Evolutionary conservation across 177 flowering plant species (phyloP), one percentile per base, ranked within the genome.

Genomic region (Telopea speciosissima): DNA sequence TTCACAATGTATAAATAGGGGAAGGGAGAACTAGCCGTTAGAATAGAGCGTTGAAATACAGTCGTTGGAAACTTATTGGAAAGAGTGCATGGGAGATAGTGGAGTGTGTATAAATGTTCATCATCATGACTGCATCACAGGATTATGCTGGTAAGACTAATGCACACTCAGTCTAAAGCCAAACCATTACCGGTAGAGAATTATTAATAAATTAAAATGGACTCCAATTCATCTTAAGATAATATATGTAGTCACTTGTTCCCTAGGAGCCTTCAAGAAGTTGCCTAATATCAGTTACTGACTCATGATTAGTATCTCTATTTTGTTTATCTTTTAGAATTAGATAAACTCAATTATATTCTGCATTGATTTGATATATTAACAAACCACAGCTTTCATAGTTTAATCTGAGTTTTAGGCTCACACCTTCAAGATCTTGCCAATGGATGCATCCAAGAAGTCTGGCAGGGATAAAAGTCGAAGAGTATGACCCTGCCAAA

Each of bases 401-500:
- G 12, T 52, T 31, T 49, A 17, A 28, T 64, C 19, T 19, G 68
- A 31, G 16, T 45, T 44, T 54, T 52, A 56, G 28, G 65, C n/a
- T 54, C 70, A 62, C 74, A 96, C 99, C 96, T 87, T 91, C 77
- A 96, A 76, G 71, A 96, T 91, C 79, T 96, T 96, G 71, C 99
- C 98, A 40, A 96, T 91, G 68, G 99, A 96, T 77, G 91, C 91
- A 85, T 96, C 98, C 81, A 96, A 80, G 79, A 96, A 96, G 83
- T 96, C 98, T n/a, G 99, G 99, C 84, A 96, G 74, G 26, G 99
- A 93, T 72, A 96, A 70, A 63, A 96, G 93, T 75, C 99, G 84
- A 66, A 96, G 83, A 8, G 99, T 96, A 75, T 96, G 99, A 60
- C 99, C 99, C 99, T 96, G 75, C 60, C 19, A 71, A 73, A 12